Evolutionary conservation across 768 basidiomycete species (phyloP).

Genomic region (Suillus ampliporus): DNA sequence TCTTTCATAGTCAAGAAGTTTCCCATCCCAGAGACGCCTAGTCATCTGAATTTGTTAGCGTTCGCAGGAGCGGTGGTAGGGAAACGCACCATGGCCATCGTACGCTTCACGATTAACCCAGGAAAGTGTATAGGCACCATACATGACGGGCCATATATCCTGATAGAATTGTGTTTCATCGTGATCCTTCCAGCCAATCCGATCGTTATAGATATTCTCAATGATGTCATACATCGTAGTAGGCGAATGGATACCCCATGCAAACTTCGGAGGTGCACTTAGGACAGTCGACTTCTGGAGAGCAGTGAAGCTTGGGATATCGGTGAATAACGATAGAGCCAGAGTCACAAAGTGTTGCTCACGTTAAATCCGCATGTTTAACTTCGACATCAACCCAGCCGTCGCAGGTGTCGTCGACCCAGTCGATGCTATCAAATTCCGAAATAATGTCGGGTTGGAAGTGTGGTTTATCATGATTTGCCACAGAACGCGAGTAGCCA

Average conservation of each 20-base stretch:
- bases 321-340: too few species aligned
- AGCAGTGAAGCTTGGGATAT: not conserved
- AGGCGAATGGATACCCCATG: constrained; percentile 33
- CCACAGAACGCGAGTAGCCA: constrained; percentile 29
- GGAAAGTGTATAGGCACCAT: constrained; percentile 26
- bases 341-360: constrained; percentile 1
- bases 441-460: constrained; percentile 30
- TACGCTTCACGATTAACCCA: constrained; percentile 37
- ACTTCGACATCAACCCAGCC: constrained; percentile 36
- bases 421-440: constrained; percentile 39
- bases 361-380: constrained; percentile 9
- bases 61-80: not conserved
- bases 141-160: constrained; percentile 39
- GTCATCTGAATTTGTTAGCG: constrained; percentile 7
- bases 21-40: constrained; percentile 18
- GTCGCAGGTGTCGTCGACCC: constrained; percentile 42
- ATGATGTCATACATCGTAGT: constrained; percentile 39
- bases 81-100: constrained; percentile 35
- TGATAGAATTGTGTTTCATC: constrained; percentile 30
- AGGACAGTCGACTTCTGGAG: constrained; percentile 27
- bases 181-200: constrained; percentile 17
- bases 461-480: constrained; percentile 16
- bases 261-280: constrained; percentile 37
- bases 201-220: constrained; percentile 34
- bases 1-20: constrained; percentile 22